phyloP scores from a whole-genome alignment of 495 filamentous ascomycete species.

The Aeminium ludgeri region DNA sequence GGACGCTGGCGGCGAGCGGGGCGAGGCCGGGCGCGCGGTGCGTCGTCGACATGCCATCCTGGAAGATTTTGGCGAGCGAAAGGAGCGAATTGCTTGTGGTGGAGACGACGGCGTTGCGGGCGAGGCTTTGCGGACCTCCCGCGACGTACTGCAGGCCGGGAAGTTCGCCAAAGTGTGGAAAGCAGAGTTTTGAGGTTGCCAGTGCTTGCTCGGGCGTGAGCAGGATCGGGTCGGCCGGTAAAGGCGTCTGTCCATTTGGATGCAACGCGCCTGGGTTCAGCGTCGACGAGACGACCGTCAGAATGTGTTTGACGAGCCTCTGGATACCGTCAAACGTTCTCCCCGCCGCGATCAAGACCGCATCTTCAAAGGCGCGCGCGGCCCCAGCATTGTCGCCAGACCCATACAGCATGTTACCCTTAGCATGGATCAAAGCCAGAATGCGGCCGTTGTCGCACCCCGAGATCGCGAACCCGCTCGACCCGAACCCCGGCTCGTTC shows the following conservation, averaged over 20 bases:
- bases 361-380: constrained; percentile 86
- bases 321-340: constrained; percentile 53
- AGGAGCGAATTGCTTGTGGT: constrained; percentile 93
- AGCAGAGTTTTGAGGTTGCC: constrained; percentile 70
- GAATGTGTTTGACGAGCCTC: constrained; percentile 65
- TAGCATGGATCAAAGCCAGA: constrained; percentile 81
- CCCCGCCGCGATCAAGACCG: constrained; percentile 75
- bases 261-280: constrained; percentile 13
- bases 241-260: not conserved
- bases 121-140: constrained; percentile 36
- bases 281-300: constrained; percentile 43
- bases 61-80: constrained; percentile 93
- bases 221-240: constrained; percentile 46
- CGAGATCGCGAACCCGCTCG: constrained; percentile 73
- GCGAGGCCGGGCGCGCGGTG: constrained; percentile 41
- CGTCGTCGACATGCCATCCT: constrained; percentile 85
- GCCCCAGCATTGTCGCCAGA: constrained; percentile 70
- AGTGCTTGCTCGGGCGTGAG: constrained; percentile 72
- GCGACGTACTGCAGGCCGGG: constrained; percentile 67
- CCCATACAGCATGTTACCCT: constrained; percentile 95
- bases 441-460: constrained; percentile 87
- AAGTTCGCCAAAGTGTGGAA: constrained; percentile 58
- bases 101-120: constrained; percentile 67
- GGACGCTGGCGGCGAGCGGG: constrained; percentile 54
- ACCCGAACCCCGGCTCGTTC: constrained; percentile 46